Base-by-base conservation (phyloP, 148 eudicot species). In the Vaccinium macrocarpon region DNA sequence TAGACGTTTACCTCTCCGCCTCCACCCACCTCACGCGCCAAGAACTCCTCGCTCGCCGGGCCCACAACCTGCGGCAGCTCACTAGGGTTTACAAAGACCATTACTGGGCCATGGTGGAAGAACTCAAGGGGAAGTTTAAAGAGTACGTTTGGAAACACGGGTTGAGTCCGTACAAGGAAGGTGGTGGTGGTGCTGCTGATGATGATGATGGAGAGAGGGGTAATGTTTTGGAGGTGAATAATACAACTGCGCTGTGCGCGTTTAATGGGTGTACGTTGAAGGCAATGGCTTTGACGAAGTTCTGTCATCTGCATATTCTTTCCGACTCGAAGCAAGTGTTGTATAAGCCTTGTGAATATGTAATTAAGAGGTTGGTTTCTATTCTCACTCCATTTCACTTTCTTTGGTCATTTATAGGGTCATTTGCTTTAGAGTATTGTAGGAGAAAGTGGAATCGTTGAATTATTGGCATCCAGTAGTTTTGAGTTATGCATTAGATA, bases 81-180 rank as follows among this genome's bases (percentile, higher is more conserved):
- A 42, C 89, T 6, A 84, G 32, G 51, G 86, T 89, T 13, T 92
- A 92, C 88, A 71, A 82, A 2, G 88, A 89, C 83, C 86, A 90
- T n/a, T 92, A 88, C 85, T 91, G 93, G 95, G 88, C 88, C 7
- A 13, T 89, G 25, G 89, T 90, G 95, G 95, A 93, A 82, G 88
- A 89, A 66, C 42, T 78, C 23, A 78, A 29, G 81, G 81, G 1
- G 8, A 78, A 78, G 52, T 7, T 52, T 29, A 78, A 29, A 21
- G 81, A 78, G 38, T 78, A 78, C 42, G 62, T 78, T 8, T 78
- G 81, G 81, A 86, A 87, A 81, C 88, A 82, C 62, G 95, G 93
- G 0, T 16, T 87, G 4, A 88, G 90, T 42, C 93, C 93, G 1
- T 86, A 70, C 79, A 76, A 82, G 51, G 88, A 85, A 32, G 90